Evolutionary conservation across 2,329 filamentous ascomycete species (phyloP), one percentile per base, ranked within the genome.

Genomic region (Trichoderma polysporum): DNA sequence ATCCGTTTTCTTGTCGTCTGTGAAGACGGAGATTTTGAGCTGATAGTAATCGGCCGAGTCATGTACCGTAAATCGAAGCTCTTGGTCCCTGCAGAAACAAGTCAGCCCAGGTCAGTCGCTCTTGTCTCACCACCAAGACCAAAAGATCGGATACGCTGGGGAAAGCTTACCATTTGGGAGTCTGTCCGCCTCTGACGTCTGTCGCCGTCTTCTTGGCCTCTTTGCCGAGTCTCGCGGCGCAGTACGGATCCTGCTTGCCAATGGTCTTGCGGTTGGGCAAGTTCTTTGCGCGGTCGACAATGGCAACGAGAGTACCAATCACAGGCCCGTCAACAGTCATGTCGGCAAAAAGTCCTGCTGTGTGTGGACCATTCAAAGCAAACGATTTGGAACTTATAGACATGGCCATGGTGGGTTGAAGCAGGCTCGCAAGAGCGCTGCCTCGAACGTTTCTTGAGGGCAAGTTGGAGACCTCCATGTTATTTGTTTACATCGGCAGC

Each of bases 241-340:
- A 97, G 79, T 98, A 99, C 0, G 95, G 94, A 77, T 98, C 94
- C 81, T 99, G 95, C 81, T 99, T 99, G 66, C 95, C 95, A 84
- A 99, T 97, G 6, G 93, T 95, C 83, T 97, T 97, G 73, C 93
- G 84, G 80, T 99, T 99, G 59, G 95, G 95, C 72, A 99, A 82
- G 78, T 99, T 99, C 86, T 97, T 98, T 61, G 94, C 95, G 72
- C 94, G 88, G 81, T 99, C 95, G 74, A 98, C 88, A 74, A 99
- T 90, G 66, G 93, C 86, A 54, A 99, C 93, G 72, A 99, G 84
- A 1, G 94, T 98, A 72, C 95, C 95, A 74, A 99, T 97, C 68
- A 92, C 85, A 3, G 95, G 94, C 1, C 95, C 95, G 77, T 98
- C 94, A 66, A 97, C 87, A 22, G 90, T 92, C 90, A 97, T 93